phyloP scores from a whole-genome alignment of 176 grass and related monocot genomes.

The Triticum monococcum region DNA sequence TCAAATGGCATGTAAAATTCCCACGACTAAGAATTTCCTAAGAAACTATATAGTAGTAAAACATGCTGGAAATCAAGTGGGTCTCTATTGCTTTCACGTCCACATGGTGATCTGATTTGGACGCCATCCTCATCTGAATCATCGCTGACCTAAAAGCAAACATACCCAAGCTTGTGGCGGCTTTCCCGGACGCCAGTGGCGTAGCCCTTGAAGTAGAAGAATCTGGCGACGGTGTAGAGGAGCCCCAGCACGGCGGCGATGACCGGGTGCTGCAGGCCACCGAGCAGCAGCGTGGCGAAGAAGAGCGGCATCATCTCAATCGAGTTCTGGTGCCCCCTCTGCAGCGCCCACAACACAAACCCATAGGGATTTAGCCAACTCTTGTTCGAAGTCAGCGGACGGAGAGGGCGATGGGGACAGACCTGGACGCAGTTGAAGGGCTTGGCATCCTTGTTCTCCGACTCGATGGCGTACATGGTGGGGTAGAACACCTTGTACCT shows the following conservation, averaged over 20 bases:
- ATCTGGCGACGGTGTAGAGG: slow-evolving; percentile 69
- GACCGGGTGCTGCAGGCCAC: slow-evolving; percentile 69
- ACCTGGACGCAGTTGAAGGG: slow-evolving; percentile 98
- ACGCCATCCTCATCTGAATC: neutral
- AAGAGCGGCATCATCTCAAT: slow-evolving; percentile 91
- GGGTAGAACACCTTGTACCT: slow-evolving; percentile 96
- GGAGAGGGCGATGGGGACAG: neutral
- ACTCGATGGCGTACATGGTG: slow-evolving; percentile 66
- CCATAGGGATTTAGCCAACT: neutral
- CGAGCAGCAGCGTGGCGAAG: slow-evolving; percentile 77
- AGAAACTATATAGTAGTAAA: neutral
- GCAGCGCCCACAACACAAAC: neutral
- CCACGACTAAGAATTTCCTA: neutral
- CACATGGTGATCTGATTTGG: too few species aligned
- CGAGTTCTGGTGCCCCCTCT: slow-evolving; percentile 99
- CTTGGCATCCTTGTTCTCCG: slow-evolving; percentile 95
- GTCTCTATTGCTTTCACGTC: neutral
- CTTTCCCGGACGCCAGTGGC: slow-evolving; percentile 74
- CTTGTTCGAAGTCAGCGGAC: neutral
- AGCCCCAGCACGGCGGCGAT: slow-evolving; percentile 59
- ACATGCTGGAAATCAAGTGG: neutral
- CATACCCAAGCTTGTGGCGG: slow-evolving; percentile 85
- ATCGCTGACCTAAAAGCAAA: neutral
- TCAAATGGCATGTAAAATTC: neutral
- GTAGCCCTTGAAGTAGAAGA: slow-evolving; percentile 99